phyloP scores from a whole-genome alignment of 768 basidiomycete genomes.

The Naematelia encephala region DNA sequence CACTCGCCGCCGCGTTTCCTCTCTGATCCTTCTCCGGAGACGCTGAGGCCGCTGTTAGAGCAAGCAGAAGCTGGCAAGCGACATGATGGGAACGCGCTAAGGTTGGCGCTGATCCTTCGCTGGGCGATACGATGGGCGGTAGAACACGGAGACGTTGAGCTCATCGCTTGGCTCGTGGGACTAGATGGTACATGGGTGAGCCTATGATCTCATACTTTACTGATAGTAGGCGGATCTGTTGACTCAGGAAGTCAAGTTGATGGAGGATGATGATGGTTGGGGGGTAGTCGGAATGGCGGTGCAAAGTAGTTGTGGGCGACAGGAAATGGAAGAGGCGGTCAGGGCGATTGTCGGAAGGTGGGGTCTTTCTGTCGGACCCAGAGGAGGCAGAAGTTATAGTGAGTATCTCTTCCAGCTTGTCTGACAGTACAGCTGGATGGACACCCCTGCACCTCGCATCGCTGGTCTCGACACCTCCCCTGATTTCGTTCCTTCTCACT shows the following conservation, averaged over 20 bases:
- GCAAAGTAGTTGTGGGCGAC: conserved; percentile 66
- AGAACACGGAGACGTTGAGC: conserved; percentile 28
- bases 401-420: conserved; percentile 56
- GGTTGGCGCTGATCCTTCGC: conserved; percentile 27
- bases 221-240: conserved; percentile 28
- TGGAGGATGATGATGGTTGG: conserved; percentile 80
- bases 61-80: background rate
- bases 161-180: conserved; percentile 35
- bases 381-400: conserved; percentile 57
- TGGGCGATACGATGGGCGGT: conserved; percentile 37
- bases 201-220: background rate
- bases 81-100: conserved; percentile 12
- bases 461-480: conserved; percentile 78
- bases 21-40: conserved; percentile 1
- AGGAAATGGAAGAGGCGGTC: conserved; percentile 88
- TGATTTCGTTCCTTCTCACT: conserved; percentile 87
- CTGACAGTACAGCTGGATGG: conserved; percentile 71
- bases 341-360: conserved; percentile 63
- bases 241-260: conserved; percentile 40
- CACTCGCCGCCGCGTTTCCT: background rate
- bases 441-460: conserved; percentile 90
- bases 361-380: conserved; percentile 33
- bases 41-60: conserved; percentile 1
- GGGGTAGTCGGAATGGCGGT: conserved; percentile 53
- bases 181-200: conserved; percentile 37